phyloP scores from a whole-genome alignment of 2,329 filamentous ascomycete species.

The Fusarium sp. region DNA sequence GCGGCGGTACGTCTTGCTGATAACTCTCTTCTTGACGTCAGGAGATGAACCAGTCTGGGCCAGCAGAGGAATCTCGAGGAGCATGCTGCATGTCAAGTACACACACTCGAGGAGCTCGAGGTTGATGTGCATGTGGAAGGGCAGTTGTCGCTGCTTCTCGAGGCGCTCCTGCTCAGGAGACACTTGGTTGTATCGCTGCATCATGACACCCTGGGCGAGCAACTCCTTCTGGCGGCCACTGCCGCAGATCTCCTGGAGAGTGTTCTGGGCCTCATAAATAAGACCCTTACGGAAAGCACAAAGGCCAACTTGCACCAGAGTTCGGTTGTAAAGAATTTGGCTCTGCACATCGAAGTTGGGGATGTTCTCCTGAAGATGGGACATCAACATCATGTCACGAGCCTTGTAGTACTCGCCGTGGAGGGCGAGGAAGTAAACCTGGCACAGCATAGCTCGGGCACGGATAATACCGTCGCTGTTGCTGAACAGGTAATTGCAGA shows the following conservation, averaged over 20 bases:
- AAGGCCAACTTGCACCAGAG: conserved; percentile 95
- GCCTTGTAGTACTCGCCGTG: conserved; percentile 99
- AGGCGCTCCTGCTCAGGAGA: conserved; percentile 97
- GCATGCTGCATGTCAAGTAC: conserved; percentile 99
- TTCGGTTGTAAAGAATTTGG: conserved; percentile 98
- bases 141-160: conserved; percentile 95
- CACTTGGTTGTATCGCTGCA: conserved; percentile 96
- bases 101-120: conserved; percentile 97
- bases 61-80: conserved; percentile 95
- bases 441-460: conserved; percentile 96
- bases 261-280: conserved; percentile 97
- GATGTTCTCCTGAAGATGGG: conserved; percentile 97
- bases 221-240: conserved; percentile 98
- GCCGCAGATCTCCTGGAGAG: conserved; percentile 97
- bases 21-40: conserved; percentile 96
- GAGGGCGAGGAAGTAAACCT: conserved; percentile 97
- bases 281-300: conserved; percentile 98
- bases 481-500: conserved; percentile 95
- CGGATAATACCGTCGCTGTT: conserved; percentile 96
- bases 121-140: conserved; percentile 99
- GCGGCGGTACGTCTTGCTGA: conserved; percentile 99
- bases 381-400: conserved; percentile 99
- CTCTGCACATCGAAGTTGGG: conserved; percentile 95
- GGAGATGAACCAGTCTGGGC: conserved; percentile 97
- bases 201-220: conserved; percentile 96